Evolutionary conservation across 306 rosid genomes (phyloP).

Genomic region (Comarum palustre): DNA sequence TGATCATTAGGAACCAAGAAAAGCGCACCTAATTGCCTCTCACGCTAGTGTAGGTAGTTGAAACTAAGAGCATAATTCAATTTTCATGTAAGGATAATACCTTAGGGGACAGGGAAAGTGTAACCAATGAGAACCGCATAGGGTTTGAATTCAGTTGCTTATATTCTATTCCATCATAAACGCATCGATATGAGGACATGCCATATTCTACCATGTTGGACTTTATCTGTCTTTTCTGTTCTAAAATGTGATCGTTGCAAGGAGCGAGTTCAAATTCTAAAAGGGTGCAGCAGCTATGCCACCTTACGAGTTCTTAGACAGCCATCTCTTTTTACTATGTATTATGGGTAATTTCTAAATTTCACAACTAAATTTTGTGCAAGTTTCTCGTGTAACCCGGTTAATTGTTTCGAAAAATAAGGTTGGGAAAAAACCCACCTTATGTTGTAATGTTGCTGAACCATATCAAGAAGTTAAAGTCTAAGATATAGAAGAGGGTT

Average conservation of each 20-base stretch:
- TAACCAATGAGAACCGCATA: neutral
- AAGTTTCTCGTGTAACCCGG: neutral
- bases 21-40: neutral
- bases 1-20: neutral
- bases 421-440: neutral
- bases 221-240: no score
- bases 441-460: no score
- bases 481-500: no score
- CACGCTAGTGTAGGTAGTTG: neutral
- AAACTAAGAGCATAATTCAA: neutral
- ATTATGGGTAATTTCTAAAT: no score
- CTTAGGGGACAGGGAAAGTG: neutral
- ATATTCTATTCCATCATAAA: neutral
- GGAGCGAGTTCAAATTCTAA: neutral
- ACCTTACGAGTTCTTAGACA: neutral
- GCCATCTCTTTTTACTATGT: neutral
- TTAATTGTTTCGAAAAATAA: neutral
- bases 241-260: neutral
- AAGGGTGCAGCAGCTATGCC: neutral
- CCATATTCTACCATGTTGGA: neutral
- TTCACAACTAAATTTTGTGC: no score
- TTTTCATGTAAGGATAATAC: neutral
- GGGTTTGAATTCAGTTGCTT: neutral
- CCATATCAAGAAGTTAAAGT: no score
- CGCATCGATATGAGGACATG: neutral